A percentile compares a stretch with the other conserved stretches of the same genome.
phyloP scores from a whole-genome alignment of 2,329 filamentous ascomycete genomes.

The Trichoderma atroviride region DNA sequence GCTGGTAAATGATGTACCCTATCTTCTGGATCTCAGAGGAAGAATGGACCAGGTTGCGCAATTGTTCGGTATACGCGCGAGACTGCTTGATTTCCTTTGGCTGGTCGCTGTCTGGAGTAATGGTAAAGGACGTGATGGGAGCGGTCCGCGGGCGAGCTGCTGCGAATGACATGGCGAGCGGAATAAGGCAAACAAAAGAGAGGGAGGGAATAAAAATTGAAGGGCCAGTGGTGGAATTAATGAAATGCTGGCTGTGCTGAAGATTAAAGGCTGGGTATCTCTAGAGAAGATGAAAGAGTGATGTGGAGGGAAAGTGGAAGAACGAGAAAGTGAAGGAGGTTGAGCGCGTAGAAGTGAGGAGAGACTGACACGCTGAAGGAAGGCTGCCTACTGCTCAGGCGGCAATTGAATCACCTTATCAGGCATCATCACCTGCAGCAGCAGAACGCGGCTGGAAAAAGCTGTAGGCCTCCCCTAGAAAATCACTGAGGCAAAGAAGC shows the following conservation, averaged over 20 bases:
- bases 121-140: not conserved
- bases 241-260: not conserved
- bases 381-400: not conserved
- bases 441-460: not conserved
- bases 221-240: no score
- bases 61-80: conserved; percentile 29
- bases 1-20: conserved; percentile 36
- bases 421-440: not conserved
- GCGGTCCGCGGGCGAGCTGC: not conserved
- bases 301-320: not conserved
- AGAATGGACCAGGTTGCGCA: conserved; percentile 31
- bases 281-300: not conserved
- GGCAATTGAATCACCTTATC: conserved; percentile 1
- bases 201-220: not conserved
- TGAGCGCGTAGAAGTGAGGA: not conserved
- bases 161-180: not conserved
- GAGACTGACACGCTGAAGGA: not conserved
- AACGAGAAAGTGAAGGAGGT: not conserved
- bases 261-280: not conserved
- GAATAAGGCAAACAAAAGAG: not conserved
- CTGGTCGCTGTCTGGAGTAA: conserved; percentile 11
- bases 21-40: conserved; percentile 30
- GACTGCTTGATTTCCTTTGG: conserved; percentile 31
- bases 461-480: not conserved
- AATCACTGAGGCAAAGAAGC: not conserved